Evolutionary conservation across 768 basidiomycete species (phyloP).

Genomic region (Phylloporus rhodoxanthus): DNA sequence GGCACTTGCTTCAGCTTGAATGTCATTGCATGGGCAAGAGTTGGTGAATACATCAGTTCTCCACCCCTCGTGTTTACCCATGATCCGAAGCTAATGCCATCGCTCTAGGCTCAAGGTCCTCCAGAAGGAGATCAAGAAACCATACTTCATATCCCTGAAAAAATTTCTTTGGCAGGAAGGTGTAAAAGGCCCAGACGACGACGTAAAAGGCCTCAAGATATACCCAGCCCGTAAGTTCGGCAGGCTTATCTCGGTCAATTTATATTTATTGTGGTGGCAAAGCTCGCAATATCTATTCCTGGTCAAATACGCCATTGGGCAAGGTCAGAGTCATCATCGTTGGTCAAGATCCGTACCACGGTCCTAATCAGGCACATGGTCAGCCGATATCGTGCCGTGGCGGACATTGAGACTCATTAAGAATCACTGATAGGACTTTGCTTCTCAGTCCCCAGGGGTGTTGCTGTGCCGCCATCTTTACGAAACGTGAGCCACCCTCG

Average conservation of each 20-base stretch:
- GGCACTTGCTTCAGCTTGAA: slow-evolving; percentile 56
- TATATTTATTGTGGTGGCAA: slow-evolving; percentile 14
- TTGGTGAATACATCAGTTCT: slow-evolving; percentile 39
- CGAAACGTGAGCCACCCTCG: slow-evolving; percentile 52
- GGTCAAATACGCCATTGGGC: slow-evolving; percentile 84
- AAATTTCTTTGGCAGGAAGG: slow-evolving; percentile 63
- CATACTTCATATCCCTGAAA: slow-evolving; percentile 73
- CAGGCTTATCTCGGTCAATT: slow-evolving; percentile 25
- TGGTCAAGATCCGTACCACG: slow-evolving; percentile 86
- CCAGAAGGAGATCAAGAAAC: slow-evolving; percentile 67
- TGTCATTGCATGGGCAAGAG: slow-evolving; percentile 68
- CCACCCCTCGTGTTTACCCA: neutral
- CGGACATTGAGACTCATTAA: slow-evolving; percentile 10
- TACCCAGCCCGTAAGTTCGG: slow-evolving; percentile 64
- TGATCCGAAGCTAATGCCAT: slow-evolving; percentile 7
- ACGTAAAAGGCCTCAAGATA: slow-evolving; percentile 45
- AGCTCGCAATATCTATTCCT: slow-evolving; percentile 86
- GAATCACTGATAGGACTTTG: slow-evolving; percentile 52
- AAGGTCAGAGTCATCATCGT: slow-evolving; percentile 85
- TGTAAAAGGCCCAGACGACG: slow-evolving; percentile 47
- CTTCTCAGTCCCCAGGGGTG: slow-evolving; percentile 84
- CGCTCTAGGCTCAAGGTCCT: slow-evolving; percentile 62
- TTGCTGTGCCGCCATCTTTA: slow-evolving; percentile 74
- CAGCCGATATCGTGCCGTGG: slow-evolving; percentile 16
- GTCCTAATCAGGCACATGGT: slow-evolving; percentile 81